Base-by-base conservation (phyloP, 768 basidiomycete species). In the Russula dissimulans region DNA sequence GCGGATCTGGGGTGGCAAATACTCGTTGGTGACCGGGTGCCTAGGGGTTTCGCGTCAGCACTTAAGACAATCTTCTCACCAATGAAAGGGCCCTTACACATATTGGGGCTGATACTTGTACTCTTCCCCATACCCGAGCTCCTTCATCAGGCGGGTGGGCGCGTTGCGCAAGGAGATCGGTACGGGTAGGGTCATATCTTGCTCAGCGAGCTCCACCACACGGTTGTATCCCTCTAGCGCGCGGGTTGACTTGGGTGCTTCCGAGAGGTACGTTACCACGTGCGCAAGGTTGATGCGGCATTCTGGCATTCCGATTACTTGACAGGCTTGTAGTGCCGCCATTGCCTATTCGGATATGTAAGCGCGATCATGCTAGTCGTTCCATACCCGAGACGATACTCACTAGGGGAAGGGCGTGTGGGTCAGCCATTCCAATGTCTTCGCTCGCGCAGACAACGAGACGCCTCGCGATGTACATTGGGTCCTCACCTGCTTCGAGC, bases 361-460 rank as follows among this genome's bases (percentile, higher is more conserved):
- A 43, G 34, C 26, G 54, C 50, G 48, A 49, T 41, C n/a, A 34
- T 26, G 22, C 1, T n/a, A 14, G 32, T 29, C 43, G 58, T 49
- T 26, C 15, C 26, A 39, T 2, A n/a, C 41, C 11, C 43, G 15
- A 49, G 39, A 52, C 32, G 22, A 15, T 18, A 71, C 81, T 61
- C 60, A 88, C 89, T 61, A 91, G 72, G 14, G 88, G 86, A 8
- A 94, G 76, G 0, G 88, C 89, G 17, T 84, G 79, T 43, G 77
- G 77, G 71, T 93, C 87, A 31, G 89, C 90, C 12, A 91, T 73
- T 0, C 91, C 91, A 41, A 94, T 80, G 69, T 94, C 91, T 70
- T 94, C 91, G 62, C 87, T 89, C 3, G 91, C 90, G 65, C 87
- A 84, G 11, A 91, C 86, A 8, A 88, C 78, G 75, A 91, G 79